phyloP scores from a whole-genome alignment of 2,329 filamentous ascomycete genomes.

The Hypoxylon sp. region DNA sequence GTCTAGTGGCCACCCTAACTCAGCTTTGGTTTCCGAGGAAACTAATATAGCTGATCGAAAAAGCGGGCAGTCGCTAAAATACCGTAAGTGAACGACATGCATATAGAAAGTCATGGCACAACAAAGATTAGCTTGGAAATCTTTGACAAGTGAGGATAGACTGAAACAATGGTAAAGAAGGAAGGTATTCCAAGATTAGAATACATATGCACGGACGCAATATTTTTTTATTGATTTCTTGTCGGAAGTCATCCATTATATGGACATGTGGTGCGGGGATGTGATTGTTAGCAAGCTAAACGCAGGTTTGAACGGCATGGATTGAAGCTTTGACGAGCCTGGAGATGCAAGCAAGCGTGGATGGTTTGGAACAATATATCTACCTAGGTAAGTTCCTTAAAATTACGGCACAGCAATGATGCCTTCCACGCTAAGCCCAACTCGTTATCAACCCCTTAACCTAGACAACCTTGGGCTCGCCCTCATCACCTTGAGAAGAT shows the following conservation, averaged over 20 bases:
- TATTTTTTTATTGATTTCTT: no score
- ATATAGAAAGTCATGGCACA: no score
- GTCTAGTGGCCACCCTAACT: no score
- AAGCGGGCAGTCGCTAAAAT: no score
- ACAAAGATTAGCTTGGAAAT: constrained; percentile 42
- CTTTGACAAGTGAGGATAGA: no score
- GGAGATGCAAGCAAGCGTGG: not conserved
- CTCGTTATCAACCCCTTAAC: not conserved
- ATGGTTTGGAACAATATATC: not conserved
- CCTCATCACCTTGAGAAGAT: constrained; percentile 21
- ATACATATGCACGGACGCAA: no score
- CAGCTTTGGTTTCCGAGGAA: no score
- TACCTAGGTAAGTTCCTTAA: not conserved
- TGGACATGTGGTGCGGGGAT: not conserved
- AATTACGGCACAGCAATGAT: not conserved
- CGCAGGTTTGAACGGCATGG: not conserved
- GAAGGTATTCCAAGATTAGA: no score
- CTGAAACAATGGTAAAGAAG: no score
- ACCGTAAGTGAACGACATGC: no score
- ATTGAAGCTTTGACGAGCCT: not conserved
- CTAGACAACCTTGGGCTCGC: constrained; percentile 18
- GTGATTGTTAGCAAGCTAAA: not conserved
- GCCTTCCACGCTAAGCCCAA: not conserved
- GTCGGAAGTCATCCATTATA: not conserved
- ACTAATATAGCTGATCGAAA: no score